Conservation (phyloP, 139 green algal species). For the Ettlia oleoabundans region DNA sequence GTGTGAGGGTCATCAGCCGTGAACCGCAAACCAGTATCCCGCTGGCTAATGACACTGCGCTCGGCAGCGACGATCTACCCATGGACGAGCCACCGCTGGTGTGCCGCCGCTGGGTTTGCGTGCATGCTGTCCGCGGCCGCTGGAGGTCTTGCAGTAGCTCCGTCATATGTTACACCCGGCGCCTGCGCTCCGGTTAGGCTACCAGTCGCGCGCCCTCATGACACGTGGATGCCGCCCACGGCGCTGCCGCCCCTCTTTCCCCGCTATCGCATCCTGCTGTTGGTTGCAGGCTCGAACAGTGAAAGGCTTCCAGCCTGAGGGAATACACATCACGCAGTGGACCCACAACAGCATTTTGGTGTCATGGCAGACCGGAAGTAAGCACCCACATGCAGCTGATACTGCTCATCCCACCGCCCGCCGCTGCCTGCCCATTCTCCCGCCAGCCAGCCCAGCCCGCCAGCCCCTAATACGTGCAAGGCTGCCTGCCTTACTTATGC, state of each 20-base stretch:
- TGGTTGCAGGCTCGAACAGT: slow-evolving; percentile 13
- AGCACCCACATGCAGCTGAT: neutral
- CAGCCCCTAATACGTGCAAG: too few relatives aligned
- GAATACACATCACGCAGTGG: slow-evolving; percentile 14
- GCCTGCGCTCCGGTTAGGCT: neutral
- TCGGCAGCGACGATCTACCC: neutral
- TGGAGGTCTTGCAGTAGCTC: too few relatives aligned
- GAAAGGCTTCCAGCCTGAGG: slow-evolving; percentile 7
- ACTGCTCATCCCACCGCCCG: too few relatives aligned
- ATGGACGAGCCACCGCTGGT: slow-evolving; percentile 7
- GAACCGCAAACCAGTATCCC: neutral
- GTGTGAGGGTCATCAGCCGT: neutral
- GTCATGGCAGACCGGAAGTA: slow-evolving; percentile 21
- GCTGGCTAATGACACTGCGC: neutral
- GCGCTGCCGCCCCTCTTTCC: too few relatives aligned
- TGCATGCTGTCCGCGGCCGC: neutral
- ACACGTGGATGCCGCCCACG: too few relatives aligned
- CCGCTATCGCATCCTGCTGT: too few relatives aligned
- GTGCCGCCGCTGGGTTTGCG: neutral
- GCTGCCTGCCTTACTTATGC: neutral
- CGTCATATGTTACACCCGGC: too few relatives aligned
- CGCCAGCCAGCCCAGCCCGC: too few relatives aligned
- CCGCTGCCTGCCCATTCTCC: too few relatives aligned
- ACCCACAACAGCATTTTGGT: neutral
- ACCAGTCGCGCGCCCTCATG: too few relatives aligned